A percentile compares a stretch with the other conserved stretches of the same genome.
Evolutionary conservation across 805 yeast species (phyloP).

Genomic region (Pichia insulana): DNA sequence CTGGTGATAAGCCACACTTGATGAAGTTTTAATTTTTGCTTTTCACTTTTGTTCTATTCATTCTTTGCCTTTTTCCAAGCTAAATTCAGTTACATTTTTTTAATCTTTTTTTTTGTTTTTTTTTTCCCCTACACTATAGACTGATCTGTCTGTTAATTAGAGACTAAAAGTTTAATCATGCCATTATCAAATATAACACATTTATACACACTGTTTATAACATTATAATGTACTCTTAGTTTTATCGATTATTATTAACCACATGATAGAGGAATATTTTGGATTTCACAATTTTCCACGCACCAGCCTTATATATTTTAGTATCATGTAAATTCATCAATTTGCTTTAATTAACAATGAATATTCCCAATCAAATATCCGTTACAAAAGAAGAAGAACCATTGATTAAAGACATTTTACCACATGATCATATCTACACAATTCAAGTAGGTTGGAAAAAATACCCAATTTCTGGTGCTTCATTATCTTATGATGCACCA

Average conservation of each 20-base stretch:
- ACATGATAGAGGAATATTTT: too few relatives aligned
- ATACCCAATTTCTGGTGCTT: constrained; percentile 72
- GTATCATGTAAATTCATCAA: too few relatives aligned
- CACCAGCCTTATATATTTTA: too few relatives aligned
- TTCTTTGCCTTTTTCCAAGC: not conserved
- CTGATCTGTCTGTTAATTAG: too few relatives aligned
- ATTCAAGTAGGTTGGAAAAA: constrained; percentile 60
- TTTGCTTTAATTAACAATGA: too few relatives aligned
- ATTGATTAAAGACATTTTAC: constrained; percentile 44
- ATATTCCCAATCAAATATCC: not conserved
- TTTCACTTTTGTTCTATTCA: not conserved
- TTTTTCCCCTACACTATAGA: not conserved
- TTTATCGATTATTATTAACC: too few relatives aligned
- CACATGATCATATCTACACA: constrained; percentile 60
- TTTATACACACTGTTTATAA: too few relatives aligned
- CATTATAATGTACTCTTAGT: too few relatives aligned
- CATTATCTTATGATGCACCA: constrained; percentile 79
- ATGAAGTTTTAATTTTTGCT: constrained; percentile 72
- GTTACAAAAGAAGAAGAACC: not conserved
- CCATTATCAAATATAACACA: too few relatives aligned
- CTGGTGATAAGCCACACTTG: constrained; percentile 97
- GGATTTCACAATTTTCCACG: too few relatives aligned
- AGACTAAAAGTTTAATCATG: too few relatives aligned
- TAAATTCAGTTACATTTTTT: not conserved
- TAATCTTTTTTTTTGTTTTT: not conserved